phyloP scores from a whole-genome alignment of 805 yeast species.

The Komagataella ulmi region DNA sequence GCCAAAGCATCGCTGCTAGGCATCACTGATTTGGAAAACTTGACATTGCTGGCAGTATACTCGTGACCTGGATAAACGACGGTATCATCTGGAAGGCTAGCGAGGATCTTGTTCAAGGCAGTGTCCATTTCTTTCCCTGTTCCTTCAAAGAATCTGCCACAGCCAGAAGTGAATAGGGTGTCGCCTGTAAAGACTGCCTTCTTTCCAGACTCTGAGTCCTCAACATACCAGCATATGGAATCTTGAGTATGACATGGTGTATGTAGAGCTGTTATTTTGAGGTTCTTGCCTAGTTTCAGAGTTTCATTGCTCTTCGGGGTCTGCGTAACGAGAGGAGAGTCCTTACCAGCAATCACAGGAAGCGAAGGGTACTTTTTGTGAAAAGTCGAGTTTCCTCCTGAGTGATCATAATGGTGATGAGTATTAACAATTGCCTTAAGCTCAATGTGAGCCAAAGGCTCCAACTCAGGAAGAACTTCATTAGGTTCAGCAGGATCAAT shows the following conservation, averaged over 20 bases:
- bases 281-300: constrained; percentile 46
- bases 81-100: constrained; percentile 53
- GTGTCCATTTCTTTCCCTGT: constrained; percentile 65
- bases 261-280: constrained; percentile 68
- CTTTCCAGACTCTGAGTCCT: constrained; percentile 50
- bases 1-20: constrained; percentile 35
- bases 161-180: constrained; percentile 86
- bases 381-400: constrained; percentile 63
- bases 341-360: constrained; percentile 75
- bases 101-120: constrained; percentile 49
- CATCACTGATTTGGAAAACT: constrained; percentile 59
- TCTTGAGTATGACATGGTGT: constrained; percentile 99
- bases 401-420: constrained; percentile 92
- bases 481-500: constrained; percentile 88
- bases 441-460: constrained; percentile 30
- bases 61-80: constrained; percentile 91
- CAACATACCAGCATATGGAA: constrained; percentile 75
- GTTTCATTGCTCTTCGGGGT: constrained; percentile 57
- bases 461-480: constrained; percentile 34
- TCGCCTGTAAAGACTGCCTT: constrained; percentile 89
- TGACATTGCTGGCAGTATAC: constrained; percentile 73
- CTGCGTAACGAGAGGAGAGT: constrained; percentile 58
- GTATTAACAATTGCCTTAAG: constrained; percentile 80
- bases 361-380: constrained; percentile 24
- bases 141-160: constrained; percentile 97